Evolutionary conservation across 2,329 filamentous ascomycete genomes (phyloP).

Genomic region (Talaromyces sp.): DNA sequence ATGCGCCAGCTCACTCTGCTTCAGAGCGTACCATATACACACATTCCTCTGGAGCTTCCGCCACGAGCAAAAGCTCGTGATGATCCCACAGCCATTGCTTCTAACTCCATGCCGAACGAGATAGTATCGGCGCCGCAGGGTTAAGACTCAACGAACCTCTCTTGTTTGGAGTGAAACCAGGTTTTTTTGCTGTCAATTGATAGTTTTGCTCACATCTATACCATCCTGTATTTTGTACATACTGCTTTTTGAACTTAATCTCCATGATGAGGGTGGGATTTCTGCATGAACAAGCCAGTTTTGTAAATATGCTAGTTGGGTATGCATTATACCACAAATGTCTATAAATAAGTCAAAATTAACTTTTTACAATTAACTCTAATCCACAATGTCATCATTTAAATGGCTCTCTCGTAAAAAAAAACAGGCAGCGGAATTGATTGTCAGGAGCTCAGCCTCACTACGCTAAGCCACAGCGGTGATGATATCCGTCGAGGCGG

Average conservation of each 20-base stretch:
- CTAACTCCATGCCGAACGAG: background rate
- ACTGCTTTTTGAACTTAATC: background rate
- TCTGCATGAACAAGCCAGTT: background rate
- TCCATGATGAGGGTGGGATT: background rate
- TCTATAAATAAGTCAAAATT: background rate
- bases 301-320: background rate
- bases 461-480: slow-evolving; percentile 6
- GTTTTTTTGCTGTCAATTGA: background rate
- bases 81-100: slow-evolving; percentile 4
- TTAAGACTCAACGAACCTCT: background rate
- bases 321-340: background rate
- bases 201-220: background rate
- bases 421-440: background rate
- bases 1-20: slow-evolving; percentile 44
- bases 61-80: background rate
- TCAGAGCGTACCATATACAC: slow-evolving; percentile 3
- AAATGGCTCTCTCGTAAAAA: background rate
- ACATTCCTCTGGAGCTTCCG: background rate
- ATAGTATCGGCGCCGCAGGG: background rate
- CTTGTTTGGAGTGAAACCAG: background rate
- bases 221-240: background rate
- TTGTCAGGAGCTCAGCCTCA: background rate
- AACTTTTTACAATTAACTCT: background rate
- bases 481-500: background rate
- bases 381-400: background rate